These are phyloP conservation scores for Tylopilus sp. DNA, from an alignment of 768 basidiomycete genomes.

Conservation along the genomic window DNA sequence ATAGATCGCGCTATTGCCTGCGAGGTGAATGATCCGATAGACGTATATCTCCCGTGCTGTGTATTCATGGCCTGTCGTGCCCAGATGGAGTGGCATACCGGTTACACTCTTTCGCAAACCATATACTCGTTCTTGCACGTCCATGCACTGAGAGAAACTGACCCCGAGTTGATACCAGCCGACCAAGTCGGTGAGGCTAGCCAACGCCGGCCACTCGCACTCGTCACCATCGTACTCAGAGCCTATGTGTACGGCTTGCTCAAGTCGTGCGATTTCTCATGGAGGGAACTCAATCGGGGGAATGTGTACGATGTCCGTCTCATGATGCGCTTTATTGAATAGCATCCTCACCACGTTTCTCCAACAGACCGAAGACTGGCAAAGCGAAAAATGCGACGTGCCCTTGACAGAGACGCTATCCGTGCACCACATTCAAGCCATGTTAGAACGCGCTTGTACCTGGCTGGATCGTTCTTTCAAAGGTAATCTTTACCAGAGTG, in stretches of 20 bases:
- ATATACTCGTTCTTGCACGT: conserved; percentile 77
- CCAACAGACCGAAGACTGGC: conserved; percentile 79
- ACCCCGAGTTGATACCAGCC: conserved; percentile 47
- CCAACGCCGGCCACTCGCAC: conserved; percentile 50
- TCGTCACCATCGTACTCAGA: conserved; percentile 66
- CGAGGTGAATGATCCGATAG: conserved; percentile 54
- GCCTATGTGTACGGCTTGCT: conserved; percentile 64
- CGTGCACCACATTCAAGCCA: conserved; percentile 47
- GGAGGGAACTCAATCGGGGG: conserved; percentile 77
- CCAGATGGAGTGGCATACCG: conserved; percentile 87
- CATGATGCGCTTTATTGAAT: conserved; percentile 12
- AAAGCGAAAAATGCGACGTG: conserved; percentile 84
- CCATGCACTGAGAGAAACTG: conserved; percentile 58
- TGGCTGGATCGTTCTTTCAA: conserved; percentile 54
- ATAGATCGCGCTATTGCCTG: conserved; percentile 73
- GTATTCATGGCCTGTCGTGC: conserved; percentile 14
- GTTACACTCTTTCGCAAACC: conserved; percentile 82
- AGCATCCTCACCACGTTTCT: conserved; percentile 12
- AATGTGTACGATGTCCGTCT: conserved; percentile 71
- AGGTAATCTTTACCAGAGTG: conserved; percentile 28
- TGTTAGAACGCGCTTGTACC: conserved; percentile 55
- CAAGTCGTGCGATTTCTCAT: conserved; percentile 79
- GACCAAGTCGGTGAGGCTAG: conserved; percentile 31
- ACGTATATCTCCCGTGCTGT: conserved; percentile 5
- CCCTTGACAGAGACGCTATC: conserved; percentile 65